Base-by-base conservation (phyloP, 768 basidiomycete genomes). In the Kwoniella bestiolae region DNA sequence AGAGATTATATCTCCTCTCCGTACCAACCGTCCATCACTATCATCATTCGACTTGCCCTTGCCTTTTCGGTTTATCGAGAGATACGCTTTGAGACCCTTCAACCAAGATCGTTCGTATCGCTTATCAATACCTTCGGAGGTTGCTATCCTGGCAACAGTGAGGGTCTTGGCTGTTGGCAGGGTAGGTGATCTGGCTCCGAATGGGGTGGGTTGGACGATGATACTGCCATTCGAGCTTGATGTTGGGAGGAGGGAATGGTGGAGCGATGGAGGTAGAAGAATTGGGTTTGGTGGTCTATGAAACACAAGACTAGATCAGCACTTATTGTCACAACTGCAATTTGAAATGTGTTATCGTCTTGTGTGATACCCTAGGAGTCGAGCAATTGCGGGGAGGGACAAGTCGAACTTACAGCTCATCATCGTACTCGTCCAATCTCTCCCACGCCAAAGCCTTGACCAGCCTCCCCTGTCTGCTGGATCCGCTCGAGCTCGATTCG, bases 61-160 rank as follows among this genome's bases (percentile, higher is more conserved):
- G 29, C 41, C 12, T 35, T 9, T 52, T 50, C 45, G 66, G 23
- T n/a, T 38, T 25, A 21, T 67, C 9, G 60, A 29, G 56, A 80
- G 77, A 56, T 70, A 65, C 3, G 31, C 3, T 35, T 63, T 59
- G 23, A 79, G 57, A 25, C 74, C 73, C 28, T 56, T 58, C 1
- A 74, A 56, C 71, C 79, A 79, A 12, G 72, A 69, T 21, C 65
- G 29, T 62, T 81, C 80, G 34, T 75, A 81, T 46, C 73, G 67
- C 63, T 77, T 79, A 62, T 79, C 76, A 0, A 72, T 63, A 9
- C 74, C 74, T 57, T 74, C 70, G 3, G 80, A 50, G 0, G 75
- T 76, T 0, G 78, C 76, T 23, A 81, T 65, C 11, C 80, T 47
- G 8, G 78, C 71, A 0, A 81, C 44, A 5, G 76, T 77, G 21